Evolutionary conservation across 352 stramenopile species (phyloP).

Genomic region (Globisporangium echinulatum): DNA sequence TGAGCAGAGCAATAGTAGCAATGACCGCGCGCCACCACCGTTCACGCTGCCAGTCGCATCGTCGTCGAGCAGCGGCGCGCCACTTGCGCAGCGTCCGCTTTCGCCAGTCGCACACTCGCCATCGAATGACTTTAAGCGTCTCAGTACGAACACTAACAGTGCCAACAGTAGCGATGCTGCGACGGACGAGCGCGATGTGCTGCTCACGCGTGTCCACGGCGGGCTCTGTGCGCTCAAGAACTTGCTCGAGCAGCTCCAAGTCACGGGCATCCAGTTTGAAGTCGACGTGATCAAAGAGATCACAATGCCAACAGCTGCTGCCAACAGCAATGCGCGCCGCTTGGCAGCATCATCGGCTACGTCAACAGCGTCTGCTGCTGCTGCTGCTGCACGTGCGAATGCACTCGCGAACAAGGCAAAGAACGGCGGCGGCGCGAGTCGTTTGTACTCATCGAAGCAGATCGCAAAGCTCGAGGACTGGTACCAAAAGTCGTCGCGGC

Average conservation of each 20-base stretch:
- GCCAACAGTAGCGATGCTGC: slow-evolving; percentile 11
- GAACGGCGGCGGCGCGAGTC: slow-evolving; percentile 49
- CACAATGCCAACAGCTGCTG: slow-evolving; percentile 31
- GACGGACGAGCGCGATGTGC: slow-evolving; percentile 22
- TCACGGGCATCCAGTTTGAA: slow-evolving; percentile 77
- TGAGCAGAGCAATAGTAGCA: background rate
- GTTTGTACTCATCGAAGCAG: slow-evolving; percentile 81
- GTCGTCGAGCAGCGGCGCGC: background rate
- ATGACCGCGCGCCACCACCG: slow-evolving; percentile 17
- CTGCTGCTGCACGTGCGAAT: slow-evolving; percentile 24
- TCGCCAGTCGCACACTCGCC: slow-evolving; percentile 24
- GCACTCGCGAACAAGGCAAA: slow-evolving; percentile 49
- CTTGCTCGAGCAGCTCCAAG: slow-evolving; percentile 71
- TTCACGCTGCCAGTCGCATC: slow-evolving; percentile 35
- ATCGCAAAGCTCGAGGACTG: slow-evolving; percentile 88
- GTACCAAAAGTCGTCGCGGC: slow-evolving; percentile 79
- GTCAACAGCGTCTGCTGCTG: slow-evolving; percentile 16
- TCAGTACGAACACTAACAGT: slow-evolving; percentile 13
- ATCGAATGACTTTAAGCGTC: slow-evolving; percentile 27
- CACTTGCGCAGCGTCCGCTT: slow-evolving; percentile 13
- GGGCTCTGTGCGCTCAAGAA: slow-evolving; percentile 64
- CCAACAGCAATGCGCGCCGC: slow-evolving; percentile 38
- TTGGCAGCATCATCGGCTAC: slow-evolving; percentile 2
- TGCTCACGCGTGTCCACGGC: slow-evolving; percentile 49
- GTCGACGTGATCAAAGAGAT: slow-evolving; percentile 79